phyloP scores from a whole-genome alignment of 345 rosid genomes.

The Pistacia atlantica region DNA sequence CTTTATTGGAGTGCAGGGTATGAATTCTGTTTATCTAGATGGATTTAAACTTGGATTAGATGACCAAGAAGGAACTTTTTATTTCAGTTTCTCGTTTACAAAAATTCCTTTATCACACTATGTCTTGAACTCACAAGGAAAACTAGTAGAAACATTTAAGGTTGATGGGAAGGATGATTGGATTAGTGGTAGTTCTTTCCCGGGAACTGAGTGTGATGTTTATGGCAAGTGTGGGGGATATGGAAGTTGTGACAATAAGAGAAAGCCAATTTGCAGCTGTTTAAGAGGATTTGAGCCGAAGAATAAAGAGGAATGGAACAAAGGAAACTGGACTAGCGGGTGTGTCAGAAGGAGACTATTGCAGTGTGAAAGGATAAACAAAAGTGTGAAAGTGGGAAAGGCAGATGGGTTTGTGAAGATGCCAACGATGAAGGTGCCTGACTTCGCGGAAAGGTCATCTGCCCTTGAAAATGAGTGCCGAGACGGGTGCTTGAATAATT shows the following conservation, averaged over 20 bases:
- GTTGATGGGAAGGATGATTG: conserved; percentile 21
- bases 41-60: conserved; percentile 27
- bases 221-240: conserved; percentile 55
- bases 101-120: conserved; percentile 5
- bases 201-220: conserved; percentile 33
- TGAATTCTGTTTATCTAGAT: conserved; percentile 30
- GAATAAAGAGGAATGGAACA: conserved; percentile 38
- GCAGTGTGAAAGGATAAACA: conserved; percentile 32
- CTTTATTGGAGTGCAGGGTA: conserved; percentile 15
- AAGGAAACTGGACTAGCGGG: conserved; percentile 47
- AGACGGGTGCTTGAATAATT: conserved; percentile 40
- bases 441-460: conserved; percentile 25
- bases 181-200: neutral
- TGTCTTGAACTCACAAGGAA: conserved; percentile 42
- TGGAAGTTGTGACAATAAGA: conserved; percentile 34
- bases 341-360: conserved; percentile 42
- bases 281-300: conserved; percentile 53
- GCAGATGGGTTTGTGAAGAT: conserved; percentile 46
- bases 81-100: conserved; percentile 9
- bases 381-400: conserved; percentile 25
- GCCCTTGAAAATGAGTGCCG: conserved; percentile 31
- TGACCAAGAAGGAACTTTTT: conserved; percentile 25
- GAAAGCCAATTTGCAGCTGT: conserved; percentile 52
- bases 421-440: conserved; percentile 45
- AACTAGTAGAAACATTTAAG: conserved; percentile 15